Evolutionary conservation across 139 green algal genomes (phyloP).

Genomic region (Chlorella sp.): DNA sequence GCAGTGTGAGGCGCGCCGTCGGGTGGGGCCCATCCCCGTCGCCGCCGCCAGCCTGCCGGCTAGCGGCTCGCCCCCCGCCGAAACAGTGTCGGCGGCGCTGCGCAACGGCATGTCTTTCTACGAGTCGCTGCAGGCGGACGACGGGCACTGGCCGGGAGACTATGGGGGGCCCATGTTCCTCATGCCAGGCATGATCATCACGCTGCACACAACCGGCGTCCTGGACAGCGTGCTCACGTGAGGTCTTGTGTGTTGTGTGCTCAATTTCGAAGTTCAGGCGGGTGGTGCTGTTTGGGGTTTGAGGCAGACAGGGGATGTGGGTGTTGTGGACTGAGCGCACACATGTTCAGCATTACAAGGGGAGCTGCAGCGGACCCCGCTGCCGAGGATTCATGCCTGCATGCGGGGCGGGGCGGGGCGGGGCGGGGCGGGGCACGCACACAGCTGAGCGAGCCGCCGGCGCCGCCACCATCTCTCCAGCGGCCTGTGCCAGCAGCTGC

Average conservation of each 20-base stretch:
- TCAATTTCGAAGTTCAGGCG: no score
- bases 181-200: conserved; percentile 95
- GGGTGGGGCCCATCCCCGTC: conserved; percentile 23
- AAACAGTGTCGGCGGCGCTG: conserved; percentile 44
- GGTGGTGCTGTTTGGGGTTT: no score
- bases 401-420: background rate
- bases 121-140: conserved; percentile 74
- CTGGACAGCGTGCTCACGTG: conserved; percentile 83
- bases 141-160: conserved; percentile 97
- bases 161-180: conserved; percentile 99
- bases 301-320: no score
- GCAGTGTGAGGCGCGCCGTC: conserved; percentile 26
- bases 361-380: no score
- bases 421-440: no score
- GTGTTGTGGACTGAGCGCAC: no score
- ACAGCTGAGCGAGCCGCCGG: no score
- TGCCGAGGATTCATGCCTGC: no score
- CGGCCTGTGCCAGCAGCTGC: no score
- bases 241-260: background rate
- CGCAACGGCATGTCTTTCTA: conserved; percentile 84
- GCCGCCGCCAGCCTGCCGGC: background rate
- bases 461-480: no score
- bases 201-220: conserved; percentile 76
- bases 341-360: no score
- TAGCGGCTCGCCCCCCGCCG: background rate